Evolutionary conservation across 2,329 filamentous ascomycete genomes (phyloP), one percentile per base, ranked within the genome.

Genomic region (Aureobasidium musti): DNA sequence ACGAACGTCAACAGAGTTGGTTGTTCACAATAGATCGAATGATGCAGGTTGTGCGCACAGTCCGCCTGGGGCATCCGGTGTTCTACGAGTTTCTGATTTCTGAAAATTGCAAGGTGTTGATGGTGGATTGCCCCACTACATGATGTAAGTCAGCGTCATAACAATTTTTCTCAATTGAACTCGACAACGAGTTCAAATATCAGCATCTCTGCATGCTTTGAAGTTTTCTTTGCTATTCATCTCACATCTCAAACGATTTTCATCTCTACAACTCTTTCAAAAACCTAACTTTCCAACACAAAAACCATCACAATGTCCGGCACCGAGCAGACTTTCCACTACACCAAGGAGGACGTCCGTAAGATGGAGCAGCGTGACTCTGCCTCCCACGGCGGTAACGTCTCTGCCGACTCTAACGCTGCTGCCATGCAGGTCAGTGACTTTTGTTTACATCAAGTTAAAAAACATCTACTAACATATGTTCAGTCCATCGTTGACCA

Each of bases 271-370:
- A 23, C 7, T 35, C 49, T 35, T n/a, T n/a, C 19, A 64, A n/a
- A 19, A 19, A 37, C 28, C 39, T 35, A 35, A 35, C 19, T 10
- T 28, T 19, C 8, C 30, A 64, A 54, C 61, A 54, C 49, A n/a
- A 64, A 64, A 37, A 52, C 6, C 47, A 43, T 56, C 65, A 74
- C n/a, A 67, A 75, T 75, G 74, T 73, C 74, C 66, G 72, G 73
- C 41, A 73, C 72, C 56, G 74, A 79, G 14, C 56, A 76, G 64
- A 82, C 80, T 66, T 83, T 79, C 75, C 78, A 83, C 77, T 74
- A 78, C 52, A 84, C 82, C 68, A 76, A 76, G 68, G 79, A 84
- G 72, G 79, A 83, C 70, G 68, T 83, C 68, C 79, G 80, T 72
- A 83, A 82, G 74, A 68, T 75, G 4, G 80, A 84, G 72, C 78